Percentiles rank a stretch among this genome's conserved stretches.
Conservation (phyloP, 345 rosid genomes). For the Kernera saxatilis region DNA sequence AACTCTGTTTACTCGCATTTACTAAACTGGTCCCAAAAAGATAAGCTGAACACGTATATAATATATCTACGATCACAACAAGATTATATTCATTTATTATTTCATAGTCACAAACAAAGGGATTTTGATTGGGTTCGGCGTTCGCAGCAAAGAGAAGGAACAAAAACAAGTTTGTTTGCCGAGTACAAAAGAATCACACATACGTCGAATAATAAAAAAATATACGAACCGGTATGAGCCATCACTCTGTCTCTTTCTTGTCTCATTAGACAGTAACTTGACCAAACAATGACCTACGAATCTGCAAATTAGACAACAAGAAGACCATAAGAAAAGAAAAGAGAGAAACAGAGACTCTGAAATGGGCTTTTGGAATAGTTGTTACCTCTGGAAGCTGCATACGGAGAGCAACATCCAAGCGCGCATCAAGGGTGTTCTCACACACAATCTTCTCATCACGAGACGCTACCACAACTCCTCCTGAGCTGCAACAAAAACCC, state of each 20-base stretch:
- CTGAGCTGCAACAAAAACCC: slow-evolving; percentile 37
- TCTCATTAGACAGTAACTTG: slow-evolving; percentile 4
- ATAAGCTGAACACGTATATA: not conserved
- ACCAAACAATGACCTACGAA: slow-evolving; percentile 57
- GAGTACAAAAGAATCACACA: not conserved
- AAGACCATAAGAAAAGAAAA: not conserved
- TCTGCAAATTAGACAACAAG: slow-evolving; percentile 27
- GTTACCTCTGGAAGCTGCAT: slow-evolving; percentile 70
- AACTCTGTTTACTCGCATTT: not conserved
- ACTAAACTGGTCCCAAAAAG: not conserved
- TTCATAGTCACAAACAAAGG: not conserved
- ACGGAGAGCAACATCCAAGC: slow-evolving; percentile 73
- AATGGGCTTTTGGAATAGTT: not conserved
- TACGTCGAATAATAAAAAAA: not conserved
- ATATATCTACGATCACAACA: not conserved
- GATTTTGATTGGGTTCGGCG: not conserved
- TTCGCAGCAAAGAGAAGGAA: not conserved
- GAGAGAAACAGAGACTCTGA: not conserved
- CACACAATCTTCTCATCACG: slow-evolving; percentile 77
- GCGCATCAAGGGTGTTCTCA: slow-evolving; percentile 79
- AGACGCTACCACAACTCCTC: slow-evolving; percentile 85
- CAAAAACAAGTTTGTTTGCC: not conserved
- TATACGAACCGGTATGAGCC: not conserved
- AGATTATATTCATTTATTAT: not conserved
- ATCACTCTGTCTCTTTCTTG: not conserved